Base-by-base conservation (phyloP, 371 early-diverging fungal genomes). In the Mortierella sp. region DNA sequence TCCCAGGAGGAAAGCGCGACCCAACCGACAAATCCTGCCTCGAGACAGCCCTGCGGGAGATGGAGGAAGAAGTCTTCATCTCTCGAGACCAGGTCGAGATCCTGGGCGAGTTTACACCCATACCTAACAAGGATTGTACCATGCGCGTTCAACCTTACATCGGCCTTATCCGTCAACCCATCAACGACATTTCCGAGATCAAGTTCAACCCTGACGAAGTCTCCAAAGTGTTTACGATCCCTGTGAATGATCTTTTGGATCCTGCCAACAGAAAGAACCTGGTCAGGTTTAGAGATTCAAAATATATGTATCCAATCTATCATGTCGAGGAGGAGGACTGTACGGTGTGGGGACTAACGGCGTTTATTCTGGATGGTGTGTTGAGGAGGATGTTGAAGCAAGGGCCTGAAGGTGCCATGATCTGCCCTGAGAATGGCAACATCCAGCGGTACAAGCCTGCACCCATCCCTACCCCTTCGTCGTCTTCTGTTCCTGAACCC, bases 331-430 rank as follows among this genome's bases (percentile, higher is more conserved):
- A 92, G 19, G 88, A 91, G 60, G 90, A 84, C 1, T 78, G 89
- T 21, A 90, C 91, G 26, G 90, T 97, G n/a, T 97, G 97, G 97
- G 97, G 97, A 1, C 80, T 97, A 77, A 97, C 97, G 4, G 96
- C 95, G 8, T 96, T 93, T 85, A 92, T 97, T 26, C 77, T 97
- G 70, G 90, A 95, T 74, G 93, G 93, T 86, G 81, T 81, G 26
- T 50, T 84, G 72, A 72, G 85, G 47, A 81, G 81, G 52, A 81
- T 84, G 13, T 50, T 65, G 45, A 81, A 68, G 28, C 73, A 68
- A 13, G 85, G 85, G 3, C 85, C 85, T 16, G 14, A 63, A 26
- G 81, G 85, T 1, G 85, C 85, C 1, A 48, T 84, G 85, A 34
- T 84, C 9, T 81, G 81, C 31, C 85, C 85, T 3, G 85, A 81